Evolutionary conservation across 768 basidiomycete species (phyloP).

Genomic region (Tricholoma bakamatsutake): DNA sequence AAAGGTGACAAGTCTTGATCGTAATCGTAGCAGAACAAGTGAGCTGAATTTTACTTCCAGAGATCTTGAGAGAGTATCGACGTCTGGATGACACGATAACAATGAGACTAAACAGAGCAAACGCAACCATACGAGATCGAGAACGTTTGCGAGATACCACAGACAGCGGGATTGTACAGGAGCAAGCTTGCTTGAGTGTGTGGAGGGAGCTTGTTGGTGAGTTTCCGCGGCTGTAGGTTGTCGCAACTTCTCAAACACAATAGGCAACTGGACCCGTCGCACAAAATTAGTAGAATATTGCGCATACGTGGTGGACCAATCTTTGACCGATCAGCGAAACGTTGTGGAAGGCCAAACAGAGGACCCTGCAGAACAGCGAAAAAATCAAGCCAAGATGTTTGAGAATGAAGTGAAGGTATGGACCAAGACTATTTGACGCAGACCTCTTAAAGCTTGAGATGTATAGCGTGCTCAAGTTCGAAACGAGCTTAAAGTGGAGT

Average conservation of each 20-base stretch:
- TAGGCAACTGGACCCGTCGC: constrained; percentile 68
- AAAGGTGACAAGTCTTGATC: constrained; percentile 43
- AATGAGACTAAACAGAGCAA: constrained; percentile 77
- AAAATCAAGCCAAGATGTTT: constrained; percentile 51
- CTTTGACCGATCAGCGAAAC: constrained; percentile 49
- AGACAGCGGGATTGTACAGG: constrained; percentile 49
- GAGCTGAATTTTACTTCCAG: constrained; percentile 30
- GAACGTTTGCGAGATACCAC: constrained; percentile 43
- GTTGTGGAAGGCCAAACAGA: constrained; percentile 35
- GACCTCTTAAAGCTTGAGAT: not conserved
- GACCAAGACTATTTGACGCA: constrained; percentile 4
- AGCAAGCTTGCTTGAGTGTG: constrained; percentile 67
- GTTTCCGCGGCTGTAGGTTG: constrained; percentile 23
- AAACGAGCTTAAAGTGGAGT: constrained; percentile 69
- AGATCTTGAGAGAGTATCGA: constrained; percentile 78
- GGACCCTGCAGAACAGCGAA: constrained; percentile 42
- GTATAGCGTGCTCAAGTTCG: constrained; percentile 67
- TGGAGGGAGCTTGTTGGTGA: constrained; percentile 78
- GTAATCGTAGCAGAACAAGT: not conserved
- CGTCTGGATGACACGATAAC: constrained; percentile 73
- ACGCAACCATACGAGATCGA: constrained; percentile 68
- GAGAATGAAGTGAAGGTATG: constrained; percentile 69
- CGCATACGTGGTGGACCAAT: constrained; percentile 60
- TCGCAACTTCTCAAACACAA: constrained; percentile 7
- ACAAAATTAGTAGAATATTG: constrained; percentile 75